Evolutionary conservation across 2,329 filamentous ascomycete species (phyloP).

Genomic region (Chaetomium sp.): DNA sequence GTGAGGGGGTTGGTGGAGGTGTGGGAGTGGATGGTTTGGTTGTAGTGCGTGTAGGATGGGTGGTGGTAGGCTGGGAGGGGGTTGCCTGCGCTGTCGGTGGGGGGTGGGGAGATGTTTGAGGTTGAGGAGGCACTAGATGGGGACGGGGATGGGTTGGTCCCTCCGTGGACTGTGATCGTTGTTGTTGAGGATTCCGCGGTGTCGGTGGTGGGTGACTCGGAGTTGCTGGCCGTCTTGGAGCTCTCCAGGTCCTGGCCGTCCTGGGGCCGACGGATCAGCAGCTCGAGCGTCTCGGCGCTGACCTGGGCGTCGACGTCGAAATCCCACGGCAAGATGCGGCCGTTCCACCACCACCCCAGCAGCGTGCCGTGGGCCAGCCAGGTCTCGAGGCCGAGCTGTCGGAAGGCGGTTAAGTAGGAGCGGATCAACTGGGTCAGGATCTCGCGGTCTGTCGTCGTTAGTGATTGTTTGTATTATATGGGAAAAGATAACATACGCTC

Average conservation of each 20-base stretch:
- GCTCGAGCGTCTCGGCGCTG: constrained; percentile 56
- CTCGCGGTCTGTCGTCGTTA: constrained; percentile 44
- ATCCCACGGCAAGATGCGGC: constrained; percentile 72
- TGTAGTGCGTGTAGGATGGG: too few species aligned
- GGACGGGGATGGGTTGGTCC: too few species aligned
- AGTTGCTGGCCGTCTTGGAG: background rate
- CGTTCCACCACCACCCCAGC: constrained; percentile 87
- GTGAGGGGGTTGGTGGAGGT: too few species aligned
- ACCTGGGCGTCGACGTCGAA: constrained; percentile 81
- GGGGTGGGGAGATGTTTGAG: too few species aligned
- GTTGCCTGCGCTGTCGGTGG: too few species aligned
- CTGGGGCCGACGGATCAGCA: constrained; percentile 62
- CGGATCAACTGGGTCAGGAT: constrained; percentile 64
- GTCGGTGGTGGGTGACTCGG: too few species aligned
- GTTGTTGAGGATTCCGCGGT: too few species aligned
- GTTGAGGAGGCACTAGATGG: too few species aligned
- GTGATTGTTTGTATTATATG: background rate
- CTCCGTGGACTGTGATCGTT: too few species aligned
- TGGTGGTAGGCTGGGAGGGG: too few species aligned
- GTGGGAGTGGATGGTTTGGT: too few species aligned
- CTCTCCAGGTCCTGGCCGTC: too few species aligned
- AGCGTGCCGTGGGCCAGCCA: constrained; percentile 84
- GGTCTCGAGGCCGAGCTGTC: constrained; percentile 61
- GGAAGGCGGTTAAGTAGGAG: constrained; percentile 65
- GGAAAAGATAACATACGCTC: background rate